Conservation (phyloP, 148 eudicot species). For the Silene uniflora region DNA sequence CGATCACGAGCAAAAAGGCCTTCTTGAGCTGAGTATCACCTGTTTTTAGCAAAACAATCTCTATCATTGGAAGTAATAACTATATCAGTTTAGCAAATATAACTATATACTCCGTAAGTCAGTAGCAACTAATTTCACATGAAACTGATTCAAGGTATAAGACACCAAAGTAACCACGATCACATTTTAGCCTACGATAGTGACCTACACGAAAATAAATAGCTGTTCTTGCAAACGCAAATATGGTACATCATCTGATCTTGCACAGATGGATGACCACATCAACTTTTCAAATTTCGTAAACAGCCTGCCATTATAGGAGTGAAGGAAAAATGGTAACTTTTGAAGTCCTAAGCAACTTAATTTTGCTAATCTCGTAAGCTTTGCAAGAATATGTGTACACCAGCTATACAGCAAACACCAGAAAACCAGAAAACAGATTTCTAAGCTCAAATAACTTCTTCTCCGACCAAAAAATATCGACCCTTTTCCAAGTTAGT, state of each 20-base stretch:
- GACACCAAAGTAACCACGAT: neutral
- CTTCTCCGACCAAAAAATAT: neutral
- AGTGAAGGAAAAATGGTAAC: neutral
- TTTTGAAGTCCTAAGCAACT: neutral
- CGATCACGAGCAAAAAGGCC: constrained; percentile 70
- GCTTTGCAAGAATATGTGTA: neutral
- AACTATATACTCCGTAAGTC: neutral
- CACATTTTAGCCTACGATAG: neutral
- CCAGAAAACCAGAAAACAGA: neutral
- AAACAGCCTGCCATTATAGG: no score
- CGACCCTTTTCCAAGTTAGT: neutral
- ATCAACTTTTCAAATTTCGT: no score
- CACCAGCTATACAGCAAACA: neutral
- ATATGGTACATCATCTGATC: neutral
- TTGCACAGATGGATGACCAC: neutral
- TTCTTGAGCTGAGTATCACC: constrained; percentile 36
- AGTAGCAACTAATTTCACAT: neutral
- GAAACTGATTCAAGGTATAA: neutral
- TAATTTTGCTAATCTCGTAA: neutral
- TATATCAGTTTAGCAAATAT: neutral
- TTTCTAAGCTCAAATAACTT: no score
- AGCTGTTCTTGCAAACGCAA: neutral
- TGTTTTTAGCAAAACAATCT: constrained; percentile 2
- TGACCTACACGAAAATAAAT: neutral
- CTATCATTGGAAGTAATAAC: neutral